Base-by-base conservation (phyloP, 805 yeast species). In the Pichia nakasei region DNA sequence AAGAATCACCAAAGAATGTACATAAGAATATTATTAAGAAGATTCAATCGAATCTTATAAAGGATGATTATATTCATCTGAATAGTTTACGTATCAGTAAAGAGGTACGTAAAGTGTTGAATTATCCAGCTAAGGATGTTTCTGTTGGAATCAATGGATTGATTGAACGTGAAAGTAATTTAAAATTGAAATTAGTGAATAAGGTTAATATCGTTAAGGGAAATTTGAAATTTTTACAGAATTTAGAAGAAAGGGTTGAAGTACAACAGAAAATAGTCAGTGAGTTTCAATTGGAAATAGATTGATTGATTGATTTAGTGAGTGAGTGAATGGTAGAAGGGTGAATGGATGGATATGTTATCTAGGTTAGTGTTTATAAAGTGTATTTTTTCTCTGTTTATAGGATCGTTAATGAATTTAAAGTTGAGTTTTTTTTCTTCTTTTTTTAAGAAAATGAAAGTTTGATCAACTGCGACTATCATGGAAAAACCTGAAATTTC, bases 1-100 rank as follows among this genome's bases (percentile, higher is more conserved):
- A 72, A 47, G 97, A 93, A 60, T 77, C 94, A 13, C 97, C 97
- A 3, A 76, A 82, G 53, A 95, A 97, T 0, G 78, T 86, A 53
- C 94, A 96, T 18, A 70, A 87, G 51, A 88, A 88, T 46, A 73
- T 87, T 46, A 87, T 93, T 0, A 69, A 72, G 39, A 86, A 84
- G 61, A 75, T 91, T 51, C 75, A 74, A 49, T 57, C 57, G 7
- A 83, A 82, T 54, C 67, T 93, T 29, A 69, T 69, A 35, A 75
- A 73, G 15, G 63, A 79, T 52, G 96, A 89, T 48, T 93, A 88
- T 55, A 79, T 85, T 12, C 93, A 84, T 52, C 54, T 69, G 37
- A 91, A 89, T 58, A 79, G 96, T 1, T 74, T 72, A 39, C 72
- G 98, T 48, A 75, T 93, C 8, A 71, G 95, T 0, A 78, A 76